A percentile compares a stretch with the other conserved stretches of the same genome.
These are phyloP conservation scores for Nicotiana obtusifolia DNA, from an alignment of 257 asterid genomes.

Conservation along the genomic window DNA sequence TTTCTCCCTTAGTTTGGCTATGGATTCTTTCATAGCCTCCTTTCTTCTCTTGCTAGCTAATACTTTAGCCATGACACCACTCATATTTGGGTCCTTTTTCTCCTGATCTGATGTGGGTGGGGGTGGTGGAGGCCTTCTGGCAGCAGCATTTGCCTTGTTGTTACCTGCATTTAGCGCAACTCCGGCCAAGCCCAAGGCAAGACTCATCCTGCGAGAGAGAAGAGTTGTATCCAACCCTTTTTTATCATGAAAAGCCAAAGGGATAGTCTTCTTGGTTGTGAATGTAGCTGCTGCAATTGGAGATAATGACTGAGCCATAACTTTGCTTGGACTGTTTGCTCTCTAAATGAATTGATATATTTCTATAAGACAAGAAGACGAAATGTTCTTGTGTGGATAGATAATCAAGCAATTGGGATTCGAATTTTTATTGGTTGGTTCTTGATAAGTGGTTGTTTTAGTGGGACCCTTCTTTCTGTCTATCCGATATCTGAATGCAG, in stretches of 20 bases:
- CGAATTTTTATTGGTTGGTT: conserved; percentile 47
- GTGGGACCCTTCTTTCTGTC: conserved; percentile 28
- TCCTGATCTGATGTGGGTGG: conserved; percentile 41
- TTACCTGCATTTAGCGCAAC: conserved; percentile 26
- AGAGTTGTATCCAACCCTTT: conserved; percentile 8
- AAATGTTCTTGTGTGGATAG: conserved; percentile 13
- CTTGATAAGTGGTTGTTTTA: conserved; percentile 48
- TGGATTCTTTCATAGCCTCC: conserved; percentile 72
- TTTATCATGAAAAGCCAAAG: conserved; percentile 23
- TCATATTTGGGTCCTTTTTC: conserved; percentile 74
- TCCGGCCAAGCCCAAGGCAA: conserved; percentile 50
- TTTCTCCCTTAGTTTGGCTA: conserved; percentile 53
- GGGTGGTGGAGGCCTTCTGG: conserved; percentile 80
- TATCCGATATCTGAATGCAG: not conserved
- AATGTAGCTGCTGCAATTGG: conserved; percentile 25
- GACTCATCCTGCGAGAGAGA: conserved; percentile 49
- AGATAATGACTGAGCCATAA: conserved; percentile 44
- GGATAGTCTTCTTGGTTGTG: conserved; percentile 23
- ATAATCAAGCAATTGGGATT: not conserved
- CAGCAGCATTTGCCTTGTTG: conserved; percentile 48
- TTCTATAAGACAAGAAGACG: conserved; percentile 15
- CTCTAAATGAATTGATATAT: conserved; percentile 25
- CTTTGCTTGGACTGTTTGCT: conserved; percentile 2
- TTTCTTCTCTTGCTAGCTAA: conserved; percentile 88
- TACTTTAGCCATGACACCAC: conserved; percentile 61